Percentiles rank a stretch among this genome's conserved stretches.
Evolutionary conservation across 495 filamentous ascomycete genomes (phyloP).

Genomic region (Astrothelium macrocarpum): DNA sequence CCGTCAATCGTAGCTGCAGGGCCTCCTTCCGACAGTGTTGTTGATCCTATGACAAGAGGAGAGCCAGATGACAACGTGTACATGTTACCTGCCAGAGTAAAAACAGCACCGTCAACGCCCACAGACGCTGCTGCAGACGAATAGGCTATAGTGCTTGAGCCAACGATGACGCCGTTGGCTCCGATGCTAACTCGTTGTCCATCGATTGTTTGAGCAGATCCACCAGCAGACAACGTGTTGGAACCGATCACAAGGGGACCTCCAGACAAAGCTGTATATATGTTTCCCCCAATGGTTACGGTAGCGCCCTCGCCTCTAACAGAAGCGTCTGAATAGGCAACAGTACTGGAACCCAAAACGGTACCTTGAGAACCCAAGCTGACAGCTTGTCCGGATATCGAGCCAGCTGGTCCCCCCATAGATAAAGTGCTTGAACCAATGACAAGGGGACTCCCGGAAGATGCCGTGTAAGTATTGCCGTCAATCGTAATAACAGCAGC

Average conservation of each 20-base stretch:
- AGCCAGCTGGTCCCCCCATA: background rate
- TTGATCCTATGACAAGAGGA: slow-evolving; percentile 1
- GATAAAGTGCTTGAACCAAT: background rate
- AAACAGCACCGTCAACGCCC: background rate
- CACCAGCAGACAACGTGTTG: slow-evolving; percentile 6
- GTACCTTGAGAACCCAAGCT: slow-evolving; percentile 4
- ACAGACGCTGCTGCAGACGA: background rate
- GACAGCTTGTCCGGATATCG: background rate
- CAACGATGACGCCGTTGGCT: background rate
- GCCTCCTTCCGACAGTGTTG: slow-evolving; percentile 3
- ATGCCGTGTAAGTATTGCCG: background rate
- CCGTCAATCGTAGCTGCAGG: background rate
- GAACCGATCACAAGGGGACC: background rate
- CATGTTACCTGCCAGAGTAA: background rate
- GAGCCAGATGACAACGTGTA: background rate
- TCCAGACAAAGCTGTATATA: background rate
- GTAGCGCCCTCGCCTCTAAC: background rate
- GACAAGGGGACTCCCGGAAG: background rate
- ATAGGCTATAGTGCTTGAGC: slow-evolving; percentile 2
- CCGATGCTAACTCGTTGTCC: background rate
- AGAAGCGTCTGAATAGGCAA: background rate
- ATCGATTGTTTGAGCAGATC: background rate
- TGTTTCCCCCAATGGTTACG: background rate
- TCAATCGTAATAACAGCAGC: background rate
- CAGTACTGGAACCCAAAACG: slow-evolving; percentile 5